Conservation (phyloP, 1,284 basidiomycete genomes). For the Marasmius fiardii region DNA sequence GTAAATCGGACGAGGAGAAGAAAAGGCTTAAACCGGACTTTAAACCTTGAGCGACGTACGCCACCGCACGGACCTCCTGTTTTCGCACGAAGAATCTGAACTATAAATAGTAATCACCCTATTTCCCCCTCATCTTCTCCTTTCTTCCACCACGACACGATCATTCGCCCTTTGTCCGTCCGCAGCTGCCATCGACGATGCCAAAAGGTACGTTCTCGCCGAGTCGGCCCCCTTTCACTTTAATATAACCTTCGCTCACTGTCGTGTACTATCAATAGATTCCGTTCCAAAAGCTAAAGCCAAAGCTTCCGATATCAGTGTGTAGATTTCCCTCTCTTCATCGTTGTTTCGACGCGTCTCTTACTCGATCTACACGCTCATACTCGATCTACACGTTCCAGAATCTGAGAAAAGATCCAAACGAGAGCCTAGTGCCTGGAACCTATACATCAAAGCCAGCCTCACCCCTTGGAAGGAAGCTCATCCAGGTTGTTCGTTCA, state of each 20-base stretch:
- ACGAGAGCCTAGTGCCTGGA: background rate
- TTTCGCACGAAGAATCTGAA: background rate
- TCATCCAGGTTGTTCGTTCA: background rate
- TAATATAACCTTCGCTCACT: background rate
- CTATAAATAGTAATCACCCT: background rate
- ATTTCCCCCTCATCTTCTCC: background rate
- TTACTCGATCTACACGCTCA: no score
- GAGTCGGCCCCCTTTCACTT: background rate
- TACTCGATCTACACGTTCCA: background rate
- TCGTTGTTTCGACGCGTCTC: background rate
- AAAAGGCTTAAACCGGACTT: background rate
- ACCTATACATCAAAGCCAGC: background rate
- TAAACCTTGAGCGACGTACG: background rate
- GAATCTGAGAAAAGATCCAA: background rate
- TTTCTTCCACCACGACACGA: background rate
- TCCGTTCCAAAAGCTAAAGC: background rate
- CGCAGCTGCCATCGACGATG: background rate
- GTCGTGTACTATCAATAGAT: background rate
- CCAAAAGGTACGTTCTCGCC: background rate
- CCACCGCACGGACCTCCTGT: background rate
- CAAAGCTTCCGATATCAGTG: background rate
- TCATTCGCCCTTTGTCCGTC: no score
- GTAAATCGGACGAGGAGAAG: background rate
- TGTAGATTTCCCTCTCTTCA: background rate
- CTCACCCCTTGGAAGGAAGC: background rate